phyloP scores from a whole-genome alignment of 768 basidiomycete genomes.

The Lentinula guzmanii region DNA sequence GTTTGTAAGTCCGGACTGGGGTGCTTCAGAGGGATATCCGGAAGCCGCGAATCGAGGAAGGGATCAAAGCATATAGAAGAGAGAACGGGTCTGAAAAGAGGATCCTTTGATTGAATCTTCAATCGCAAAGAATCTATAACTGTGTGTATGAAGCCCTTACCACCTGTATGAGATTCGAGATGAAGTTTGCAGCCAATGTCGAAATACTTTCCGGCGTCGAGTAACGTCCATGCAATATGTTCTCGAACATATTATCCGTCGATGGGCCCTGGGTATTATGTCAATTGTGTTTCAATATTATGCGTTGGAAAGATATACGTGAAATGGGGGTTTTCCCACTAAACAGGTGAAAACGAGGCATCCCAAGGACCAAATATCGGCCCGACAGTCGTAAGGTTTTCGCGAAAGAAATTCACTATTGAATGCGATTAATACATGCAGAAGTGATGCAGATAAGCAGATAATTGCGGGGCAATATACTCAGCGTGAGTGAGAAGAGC shows the following conservation, averaged over 20 bases:
- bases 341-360: constrained; percentile 32
- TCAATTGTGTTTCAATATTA: background rate
- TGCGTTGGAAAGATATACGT: constrained; percentile 17
- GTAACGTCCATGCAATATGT: constrained; percentile 18
- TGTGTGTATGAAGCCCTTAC: constrained; percentile 13
- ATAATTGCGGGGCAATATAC: constrained; percentile 37
- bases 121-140: background rate
- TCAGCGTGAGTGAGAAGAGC: constrained; percentile 15
- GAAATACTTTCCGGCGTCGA: constrained; percentile 20
- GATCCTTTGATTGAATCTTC: background rate
- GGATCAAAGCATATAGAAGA: background rate
- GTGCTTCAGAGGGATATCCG: constrained; percentile 2
- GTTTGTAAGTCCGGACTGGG: background rate
- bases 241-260: constrained; percentile 15
- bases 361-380: constrained; percentile 45
- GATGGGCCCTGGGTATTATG: constrained; percentile 11
- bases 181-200: constrained; percentile 17
- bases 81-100: background rate
- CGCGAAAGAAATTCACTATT: constrained; percentile 32
- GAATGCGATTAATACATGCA: background rate
- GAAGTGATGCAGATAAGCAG: background rate
- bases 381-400: constrained; percentile 25
- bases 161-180: constrained; percentile 19
- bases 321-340: constrained; percentile 25
- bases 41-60: background rate